Evolutionary conservation across 371 early-diverging fungal species (phyloP), one percentile per base, ranked within the genome.

Genomic region (Capniomyces stellatus): DNA sequence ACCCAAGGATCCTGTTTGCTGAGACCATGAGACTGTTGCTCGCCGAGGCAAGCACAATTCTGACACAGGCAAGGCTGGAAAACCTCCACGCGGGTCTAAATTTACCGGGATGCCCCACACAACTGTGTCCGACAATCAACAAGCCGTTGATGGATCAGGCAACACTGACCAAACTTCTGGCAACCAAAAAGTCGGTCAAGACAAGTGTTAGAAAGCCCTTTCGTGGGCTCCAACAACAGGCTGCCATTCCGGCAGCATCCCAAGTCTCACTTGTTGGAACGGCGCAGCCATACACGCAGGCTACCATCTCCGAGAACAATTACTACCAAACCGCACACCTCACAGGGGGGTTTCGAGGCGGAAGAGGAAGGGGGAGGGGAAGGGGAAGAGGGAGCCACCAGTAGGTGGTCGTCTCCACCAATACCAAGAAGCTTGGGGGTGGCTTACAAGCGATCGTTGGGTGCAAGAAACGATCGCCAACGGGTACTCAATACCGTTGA

Each of bases 401-500:
- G 23, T 49, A 49, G 49, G 29, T 8, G 49, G 49, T 12, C 18
- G 49, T 4, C 49, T 49, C 6, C 8, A 21, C 3, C 19, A 24
- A n/a, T 27, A 6, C 49, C 23, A 49, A 29, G 27, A 18, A 18
- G 49, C 49, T 3, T 49, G 29, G 29, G 8, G 10, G 10, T 18
- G 29, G 18, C 23, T 49, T 24, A 49, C 49, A 4, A 28, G n/a
- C 49, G 29, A 27, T 18, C 19, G 8, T 6, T 49, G 23, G 49
- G 27, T 49, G 10, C 49, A 25, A 28, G 13, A 15, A n/a, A 27
- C 29, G 3, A 29, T 49, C 13, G n/a, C 22, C 29, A 4, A 25
- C 25, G 49, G 49, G 28, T 49, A 24, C 49, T 18, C 10, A 49
- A 49, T 49, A 21, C 49, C 49, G n/a, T 49, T 49, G 15, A 15